phyloP scores from a whole-genome alignment of 139 green algal species.

The Tetratostichococcus sp. region DNA sequence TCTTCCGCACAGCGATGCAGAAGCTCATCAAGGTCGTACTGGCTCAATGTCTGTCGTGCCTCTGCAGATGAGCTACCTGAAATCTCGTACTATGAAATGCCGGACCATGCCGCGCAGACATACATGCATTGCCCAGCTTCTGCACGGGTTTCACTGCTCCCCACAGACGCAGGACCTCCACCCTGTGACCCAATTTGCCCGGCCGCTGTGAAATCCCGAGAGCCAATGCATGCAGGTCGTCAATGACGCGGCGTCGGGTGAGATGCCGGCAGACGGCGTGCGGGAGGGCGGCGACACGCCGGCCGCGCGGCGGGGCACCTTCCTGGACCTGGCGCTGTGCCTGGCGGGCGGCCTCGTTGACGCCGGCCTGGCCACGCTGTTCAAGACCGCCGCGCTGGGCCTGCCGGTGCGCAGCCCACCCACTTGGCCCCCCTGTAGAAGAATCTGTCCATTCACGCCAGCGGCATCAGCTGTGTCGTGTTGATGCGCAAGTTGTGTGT shows the following conservation, averaged over 20 bases:
- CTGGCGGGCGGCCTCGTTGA: constrained; percentile 68
- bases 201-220: too few species aligned
- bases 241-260: constrained; percentile 42
- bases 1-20: constrained; percentile 69
- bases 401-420: constrained; percentile 38
- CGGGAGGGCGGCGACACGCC: constrained; percentile 59
- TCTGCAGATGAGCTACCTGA: too few species aligned
- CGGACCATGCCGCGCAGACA: too few species aligned
- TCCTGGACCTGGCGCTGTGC: constrained; percentile 78
- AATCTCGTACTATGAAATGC: too few species aligned
- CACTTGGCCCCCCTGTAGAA: too few species aligned
- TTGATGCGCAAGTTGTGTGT: too few species aligned
- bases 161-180: too few species aligned
- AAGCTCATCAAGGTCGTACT: constrained; percentile 72
- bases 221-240: constrained; percentile 35
- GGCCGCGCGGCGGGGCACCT: constrained; percentile 60
- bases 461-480: too few species aligned
- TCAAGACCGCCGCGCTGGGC: constrained; percentile 48
- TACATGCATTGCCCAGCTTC: neutral
- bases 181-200: too few species aligned
- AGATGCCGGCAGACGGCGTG: constrained; percentile 47
- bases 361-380: constrained; percentile 52
- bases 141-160: too few species aligned
- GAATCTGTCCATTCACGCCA: too few species aligned
- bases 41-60: too few species aligned